Base-by-base conservation (phyloP, 1,284 basidiomycete species). In the Puccinia coronata region DNA sequence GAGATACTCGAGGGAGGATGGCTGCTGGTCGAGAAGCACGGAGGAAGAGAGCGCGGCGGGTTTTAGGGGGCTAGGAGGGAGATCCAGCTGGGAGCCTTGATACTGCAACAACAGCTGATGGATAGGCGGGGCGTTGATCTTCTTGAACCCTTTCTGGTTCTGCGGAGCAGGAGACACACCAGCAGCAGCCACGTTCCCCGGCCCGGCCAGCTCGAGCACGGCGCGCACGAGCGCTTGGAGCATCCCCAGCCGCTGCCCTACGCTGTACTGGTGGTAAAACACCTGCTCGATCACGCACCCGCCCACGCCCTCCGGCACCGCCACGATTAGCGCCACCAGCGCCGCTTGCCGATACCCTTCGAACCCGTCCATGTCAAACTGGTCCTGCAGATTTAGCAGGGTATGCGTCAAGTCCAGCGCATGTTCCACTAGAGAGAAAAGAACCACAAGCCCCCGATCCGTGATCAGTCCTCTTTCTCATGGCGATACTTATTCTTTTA, bases 231-330 rank as follows among this genome's bases (percentile, higher is more conserved):
- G 31, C 11, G 65, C 28, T 28, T 79, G 51, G 8, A 79, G 49
- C 65, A 79, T 70, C 20, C 63, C n/a, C 11, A 70, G 51, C n/a
- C 77, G 67, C 31, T 79, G 77, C 20, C 25, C 34, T 20, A 79
- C 34, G 20, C 61, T 69, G 25, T 79, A 79, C 28, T 79, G 77
- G 16, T 70, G 77, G 55, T 39, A 79, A 59, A 79, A 79, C 14
- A 79, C 28, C 41, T 79, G 77, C 14, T 79, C 77, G 14, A 79
- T 70, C 1, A 79, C n/a, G 25, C 77, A 79, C 11, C 65, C 51
- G 18, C 61, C 77, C 34, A 79, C 77, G 1, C 55, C 41, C 39
- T 41, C 3, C 12, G 77, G 77, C 9, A 18, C 63, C 18, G 31
- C 9, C 11, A 47, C 51, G 2, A 71, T 34, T 9, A 79, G 23